A percentile compares a stretch with the other conserved stretches of the same genome.
phyloP scores from a whole-genome alignment of 2,329 filamentous ascomycete species.

The Trichoderma semiorbis region DNA sequence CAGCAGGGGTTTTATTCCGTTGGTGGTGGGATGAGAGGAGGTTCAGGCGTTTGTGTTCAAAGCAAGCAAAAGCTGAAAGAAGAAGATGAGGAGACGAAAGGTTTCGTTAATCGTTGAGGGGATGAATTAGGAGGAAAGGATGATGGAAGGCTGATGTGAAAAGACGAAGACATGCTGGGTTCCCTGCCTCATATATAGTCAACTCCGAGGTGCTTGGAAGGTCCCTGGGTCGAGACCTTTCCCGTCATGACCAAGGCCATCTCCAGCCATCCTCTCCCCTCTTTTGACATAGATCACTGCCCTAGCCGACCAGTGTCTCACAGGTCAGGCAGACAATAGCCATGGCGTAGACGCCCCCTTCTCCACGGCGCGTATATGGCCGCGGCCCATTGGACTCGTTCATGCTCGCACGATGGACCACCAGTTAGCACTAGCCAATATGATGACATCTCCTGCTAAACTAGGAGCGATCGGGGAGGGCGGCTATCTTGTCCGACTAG shows the following conservation, averaged over 20 bases:
- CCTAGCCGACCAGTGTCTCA: background rate
- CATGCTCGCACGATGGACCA: background rate
- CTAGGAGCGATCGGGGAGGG: slow-evolving; percentile 4
- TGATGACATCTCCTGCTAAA: background rate
- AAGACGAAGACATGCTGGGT: background rate
- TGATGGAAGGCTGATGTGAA: background rate
- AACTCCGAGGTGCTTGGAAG: background rate
- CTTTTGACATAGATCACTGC: background rate
- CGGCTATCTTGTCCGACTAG: slow-evolving; percentile 14
- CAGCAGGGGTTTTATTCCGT: background rate
- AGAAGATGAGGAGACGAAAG: background rate
- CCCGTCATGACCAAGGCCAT: background rate
- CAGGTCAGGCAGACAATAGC: background rate
- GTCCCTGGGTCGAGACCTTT: background rate
- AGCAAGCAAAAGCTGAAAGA: background rate
- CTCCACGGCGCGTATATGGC: background rate
- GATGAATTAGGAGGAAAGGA: background rate
- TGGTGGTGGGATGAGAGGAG: background rate
- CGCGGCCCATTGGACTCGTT: background rate
- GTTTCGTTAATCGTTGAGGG: background rate
- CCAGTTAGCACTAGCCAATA: background rate
- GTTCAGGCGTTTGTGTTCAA: background rate
- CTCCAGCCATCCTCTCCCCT: background rate
- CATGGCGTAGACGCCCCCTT: background rate
- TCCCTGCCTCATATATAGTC: background rate